Percentiles rank a stretch among this genome's conserved stretches.
These are phyloP conservation scores for Neotropicomus parvogracilis DNA, from an alignment of 1,284 basidiomycete genomes.

Conservation along the genomic window DNA sequence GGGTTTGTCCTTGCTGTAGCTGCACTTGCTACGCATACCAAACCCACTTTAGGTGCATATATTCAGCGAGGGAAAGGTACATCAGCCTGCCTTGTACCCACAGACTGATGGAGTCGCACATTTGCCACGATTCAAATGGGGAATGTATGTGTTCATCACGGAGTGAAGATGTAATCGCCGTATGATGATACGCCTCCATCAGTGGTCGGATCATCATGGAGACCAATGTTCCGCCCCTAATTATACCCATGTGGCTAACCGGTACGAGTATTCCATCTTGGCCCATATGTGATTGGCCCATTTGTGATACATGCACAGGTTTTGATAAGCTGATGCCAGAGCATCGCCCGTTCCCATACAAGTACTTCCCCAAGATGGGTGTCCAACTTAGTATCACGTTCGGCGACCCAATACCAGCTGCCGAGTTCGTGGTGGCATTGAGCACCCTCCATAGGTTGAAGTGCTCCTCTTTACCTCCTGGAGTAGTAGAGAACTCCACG, in stretches of 20 bases:
- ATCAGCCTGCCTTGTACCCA: slow-evolving; percentile 64
- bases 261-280: slow-evolving; percentile 40
- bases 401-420: slow-evolving; percentile 57
- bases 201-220: slow-evolving; percentile 88
- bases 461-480: background rate
- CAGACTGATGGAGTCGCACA: slow-evolving; percentile 39
- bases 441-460: slow-evolving; percentile 3
- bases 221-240: slow-evolving; percentile 63
- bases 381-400: slow-evolving; percentile 68
- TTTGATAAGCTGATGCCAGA: slow-evolving; percentile 92
- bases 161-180: background rate
- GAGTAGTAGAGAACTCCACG: background rate
- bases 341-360: slow-evolving; percentile 66
- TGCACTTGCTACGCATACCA: slow-evolving; percentile 3
- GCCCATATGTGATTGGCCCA: background rate
- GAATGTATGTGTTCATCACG: slow-evolving; percentile 61
- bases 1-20: slow-evolving; percentile 53
- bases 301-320: slow-evolving; percentile 40
- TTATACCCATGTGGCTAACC: slow-evolving; percentile 93
- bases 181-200: slow-evolving; percentile 9
- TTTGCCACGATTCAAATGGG: slow-evolving; percentile 93
- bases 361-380: slow-evolving; percentile 64
- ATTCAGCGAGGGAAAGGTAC: slow-evolving; percentile 91
- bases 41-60: slow-evolving; percentile 70
- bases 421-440: slow-evolving; percentile 38